Percentiles rank a stretch among this genome's conserved stretches.
Evolutionary conservation across 2,329 filamentous ascomycete species (phyloP).

Genomic region (Xylaria hypoxylon): DNA sequence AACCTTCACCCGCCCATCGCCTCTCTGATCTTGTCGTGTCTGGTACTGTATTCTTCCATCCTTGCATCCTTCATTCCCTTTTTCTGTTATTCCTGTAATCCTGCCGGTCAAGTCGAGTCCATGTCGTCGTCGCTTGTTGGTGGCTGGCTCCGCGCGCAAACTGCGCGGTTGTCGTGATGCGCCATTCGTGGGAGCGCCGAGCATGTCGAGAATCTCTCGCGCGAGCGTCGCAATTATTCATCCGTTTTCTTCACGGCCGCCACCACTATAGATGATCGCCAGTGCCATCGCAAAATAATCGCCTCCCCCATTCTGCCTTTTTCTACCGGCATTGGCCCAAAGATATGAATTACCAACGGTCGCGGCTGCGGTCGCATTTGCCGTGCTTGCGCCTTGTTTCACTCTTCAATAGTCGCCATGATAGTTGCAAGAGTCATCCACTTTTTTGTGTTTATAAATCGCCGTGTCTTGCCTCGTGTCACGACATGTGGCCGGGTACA

Average conservation of each 20-base stretch:
- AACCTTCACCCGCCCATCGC: not conserved
- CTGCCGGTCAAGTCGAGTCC: conserved; percentile 14
- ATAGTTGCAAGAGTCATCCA: conserved; percentile 41
- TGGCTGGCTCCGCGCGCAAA: conserved; percentile 37
- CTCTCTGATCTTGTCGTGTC: conserved; percentile 14
- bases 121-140: conserved; percentile 18
- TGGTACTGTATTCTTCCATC: conserved; percentile 20
- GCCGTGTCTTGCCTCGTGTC: conserved; percentile 38
- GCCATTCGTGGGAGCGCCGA: conserved; percentile 35
- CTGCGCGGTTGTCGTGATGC: conserved; percentile 38
- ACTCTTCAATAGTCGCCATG: conserved; percentile 33
- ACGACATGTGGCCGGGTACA: conserved; percentile 41
- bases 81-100: not conserved
- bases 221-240: conserved; percentile 12
- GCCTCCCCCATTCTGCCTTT: conserved; percentile 16
- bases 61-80: conserved; percentile 2
- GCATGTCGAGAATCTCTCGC: conserved; percentile 13
- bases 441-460: conserved; percentile 41
- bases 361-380: conserved; percentile 4
- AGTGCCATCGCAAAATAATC: conserved; percentile 38
- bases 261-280: conserved; percentile 39
- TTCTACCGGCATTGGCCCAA: conserved; percentile 5
- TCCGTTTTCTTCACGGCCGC: conserved; percentile 11
- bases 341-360: conserved; percentile 9
- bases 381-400: conserved; percentile 17